Base-by-base conservation (phyloP, 2,329 filamentous ascomycete genomes). In the Curvularia lunata region DNA sequence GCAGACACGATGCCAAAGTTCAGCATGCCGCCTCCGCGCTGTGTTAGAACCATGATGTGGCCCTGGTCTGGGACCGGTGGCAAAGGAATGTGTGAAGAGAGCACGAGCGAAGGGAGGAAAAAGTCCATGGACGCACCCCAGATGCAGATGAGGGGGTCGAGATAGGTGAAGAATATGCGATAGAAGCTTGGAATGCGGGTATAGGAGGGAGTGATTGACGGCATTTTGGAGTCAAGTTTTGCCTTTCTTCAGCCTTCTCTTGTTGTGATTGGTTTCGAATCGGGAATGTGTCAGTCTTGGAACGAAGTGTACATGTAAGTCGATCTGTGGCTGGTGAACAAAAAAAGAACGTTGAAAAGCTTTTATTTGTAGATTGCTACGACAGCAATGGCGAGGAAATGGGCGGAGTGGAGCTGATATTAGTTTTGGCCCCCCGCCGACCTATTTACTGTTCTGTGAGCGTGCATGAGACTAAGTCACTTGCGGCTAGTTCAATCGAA, bases 111-210 rank as follows among this genome's bases (percentile, higher is more conserved):
- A 1, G 64, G 66, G 16, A 58, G 47, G 56, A 70, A 69, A 48
- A 70, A 64, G 59, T 73, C 70, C 59, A 72, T 65, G 52, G 67
- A 72, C 4, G 69, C 66, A 48, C 66, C 69, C 62, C 61, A 69
- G 34, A 65, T 43, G 51, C 64, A 69, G 49, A 71, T 67, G 28
- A 71, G 27, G 16, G 69, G 68, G 43, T 73, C 70, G 21, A 71
- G n/a, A 6, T 48, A 66, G 16, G 64, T 69, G 58, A 73, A 71
- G 64, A 70, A 72, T 25, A 69, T 18, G 47, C 62, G 66, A 58
- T 69, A 73, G 55, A 67, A 59, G 50, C 41, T 21, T 25, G 61
- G 64, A 16, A 63, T 56, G 25, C 40, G 45, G 30, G 32, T 32
- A 25, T 52, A 37, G 23, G 18, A 34, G 42, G 53, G 49, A 48